Evolutionary conservation across 2,329 filamentous ascomycete species (phyloP).

Genomic region (Elsinoe ampelina): DNA sequence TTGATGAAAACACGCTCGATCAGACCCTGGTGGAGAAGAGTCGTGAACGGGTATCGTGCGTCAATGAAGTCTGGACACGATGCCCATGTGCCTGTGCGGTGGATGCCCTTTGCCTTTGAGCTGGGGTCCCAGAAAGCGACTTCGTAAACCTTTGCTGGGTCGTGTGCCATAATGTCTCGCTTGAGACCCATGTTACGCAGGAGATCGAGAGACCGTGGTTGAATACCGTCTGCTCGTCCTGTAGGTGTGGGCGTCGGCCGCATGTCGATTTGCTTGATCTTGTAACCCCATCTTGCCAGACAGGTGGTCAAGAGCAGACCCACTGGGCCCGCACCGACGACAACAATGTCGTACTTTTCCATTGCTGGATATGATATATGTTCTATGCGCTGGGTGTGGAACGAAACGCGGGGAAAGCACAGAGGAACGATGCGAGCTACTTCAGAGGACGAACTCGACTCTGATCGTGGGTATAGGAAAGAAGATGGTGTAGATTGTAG

Average conservation of each 20-base stretch:
- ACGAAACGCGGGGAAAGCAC: conserved; percentile 3
- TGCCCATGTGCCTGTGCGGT: conserved; percentile 62
- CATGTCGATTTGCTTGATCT: conserved; percentile 91
- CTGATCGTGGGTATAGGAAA: neutral
- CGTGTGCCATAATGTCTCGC: conserved; percentile 74
- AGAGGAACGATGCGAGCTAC: neutral
- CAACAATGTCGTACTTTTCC: conserved; percentile 60
- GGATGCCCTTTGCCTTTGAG: conserved; percentile 44
- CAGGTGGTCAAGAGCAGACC: conserved; percentile 82
- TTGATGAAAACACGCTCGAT: conserved; percentile 54
- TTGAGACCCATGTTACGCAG: conserved; percentile 86
- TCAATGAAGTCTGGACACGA: conserved; percentile 77
- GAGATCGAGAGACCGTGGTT: conserved; percentile 79
- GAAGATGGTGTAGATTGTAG: neutral
- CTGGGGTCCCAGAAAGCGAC: conserved; percentile 57
- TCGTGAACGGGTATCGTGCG: conserved; percentile 55
- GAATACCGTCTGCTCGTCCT: conserved; percentile 83
- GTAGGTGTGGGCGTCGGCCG: conserved; percentile 74
- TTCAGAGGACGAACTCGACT: neutral
- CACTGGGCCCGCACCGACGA: conserved; percentile 81
- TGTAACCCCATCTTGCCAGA: conserved; percentile 86
- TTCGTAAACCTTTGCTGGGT: conserved; percentile 75
- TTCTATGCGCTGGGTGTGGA: neutral
- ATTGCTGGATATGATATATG: conserved; percentile 10
- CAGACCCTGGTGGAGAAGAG: conserved; percentile 52